phyloP scores from a whole-genome alignment of 208 protist genomes.

The Crithidia brevicula region DNA sequence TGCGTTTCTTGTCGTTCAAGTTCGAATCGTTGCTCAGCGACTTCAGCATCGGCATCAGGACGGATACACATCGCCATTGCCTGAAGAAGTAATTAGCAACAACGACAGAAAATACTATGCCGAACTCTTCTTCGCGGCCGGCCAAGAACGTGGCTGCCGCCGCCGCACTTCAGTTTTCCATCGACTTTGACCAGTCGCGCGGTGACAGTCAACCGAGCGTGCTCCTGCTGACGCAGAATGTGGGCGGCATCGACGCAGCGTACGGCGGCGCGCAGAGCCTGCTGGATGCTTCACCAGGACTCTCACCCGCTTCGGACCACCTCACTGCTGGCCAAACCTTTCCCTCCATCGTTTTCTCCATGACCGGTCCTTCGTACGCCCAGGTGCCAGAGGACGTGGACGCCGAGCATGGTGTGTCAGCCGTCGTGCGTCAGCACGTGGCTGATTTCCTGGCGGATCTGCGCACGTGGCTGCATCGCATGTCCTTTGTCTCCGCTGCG shows the following conservation, averaged over 20 bases:
- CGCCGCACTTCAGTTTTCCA: slow-evolving; percentile 25
- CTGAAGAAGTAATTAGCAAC: too few relatives aligned
- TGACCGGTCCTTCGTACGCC: slow-evolving; percentile 6
- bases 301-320: slow-evolving; percentile 11
- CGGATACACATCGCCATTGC: too few relatives aligned
- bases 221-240: slow-evolving; percentile 79
- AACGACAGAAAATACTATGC: slow-evolving; percentile 6
- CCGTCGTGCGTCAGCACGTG: slow-evolving; percentile 23
- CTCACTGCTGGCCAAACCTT: not conserved
- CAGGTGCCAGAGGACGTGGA: slow-evolving; percentile 10
- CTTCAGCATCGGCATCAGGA: too few relatives aligned
- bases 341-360: slow-evolving; percentile 3
- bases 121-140: not conserved
- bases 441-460: slow-evolving; percentile 68
- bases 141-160: slow-evolving; percentile 12
- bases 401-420: slow-evolving; percentile 12
- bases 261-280: not conserved
- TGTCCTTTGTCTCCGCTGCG: slow-evolving; percentile 30
- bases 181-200: slow-evolving; percentile 24
- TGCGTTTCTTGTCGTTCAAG: too few relatives aligned
- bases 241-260: slow-evolving; percentile 62
- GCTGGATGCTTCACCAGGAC: not conserved
- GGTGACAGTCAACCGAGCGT: slow-evolving; percentile 45
- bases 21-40: too few relatives aligned
- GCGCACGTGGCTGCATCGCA: slow-evolving; percentile 58